Evolutionary conservation across 1,139 yeast species (phyloP), one percentile per base, ranked within the genome.

Genomic region (Pichia terricola): DNA sequence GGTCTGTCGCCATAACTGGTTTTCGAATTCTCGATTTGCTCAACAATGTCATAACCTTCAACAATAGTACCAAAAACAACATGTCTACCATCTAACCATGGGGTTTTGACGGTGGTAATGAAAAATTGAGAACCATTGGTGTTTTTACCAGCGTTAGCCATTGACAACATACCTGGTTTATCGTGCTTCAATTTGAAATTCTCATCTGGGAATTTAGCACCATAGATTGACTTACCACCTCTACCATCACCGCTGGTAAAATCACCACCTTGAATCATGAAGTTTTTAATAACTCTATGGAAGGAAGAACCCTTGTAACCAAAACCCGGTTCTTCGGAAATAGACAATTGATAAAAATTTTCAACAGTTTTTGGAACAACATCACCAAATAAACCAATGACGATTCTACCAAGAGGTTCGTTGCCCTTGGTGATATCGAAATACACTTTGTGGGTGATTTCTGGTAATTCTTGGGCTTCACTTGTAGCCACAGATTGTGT

Each of bases 391-490:
- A 76, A 66, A 1, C 81, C 81, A 61, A 76, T 67, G 51, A 74
- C 73, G 55, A 76, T 67, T 59, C 77, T 67, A 36, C 81, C 81
- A 49, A 76, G 62, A 33, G 73, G 67, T 61, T 77, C 69, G 44
- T 83, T 95, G 50, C 86, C 95, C 60, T 85, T 88, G 50, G 81
- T 74, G 52, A 91, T 72, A 60, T 91, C 97, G 56, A 91, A 87
- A 67, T 69, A 91, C 34, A 91, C 96, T 65, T 79, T 81, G 64
- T 75, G 70, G 53, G 91, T 82, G 60, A 82, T 62, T 40, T 71
- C 72, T 38, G 86, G 84, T 55, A 75, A 73, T 45, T 69, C 73
- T 4, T 41, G 48, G 3, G 32, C 26, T 11, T 43, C 50, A 30
- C 45, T 49, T 28, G 49, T 32, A 9, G 52, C 54, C 26, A 37